These are phyloP conservation scores for Scortechinia acanthostroma DNA, from an alignment of 2,329 filamentous ascomycete species.

Conservation along the genomic window DNA sequence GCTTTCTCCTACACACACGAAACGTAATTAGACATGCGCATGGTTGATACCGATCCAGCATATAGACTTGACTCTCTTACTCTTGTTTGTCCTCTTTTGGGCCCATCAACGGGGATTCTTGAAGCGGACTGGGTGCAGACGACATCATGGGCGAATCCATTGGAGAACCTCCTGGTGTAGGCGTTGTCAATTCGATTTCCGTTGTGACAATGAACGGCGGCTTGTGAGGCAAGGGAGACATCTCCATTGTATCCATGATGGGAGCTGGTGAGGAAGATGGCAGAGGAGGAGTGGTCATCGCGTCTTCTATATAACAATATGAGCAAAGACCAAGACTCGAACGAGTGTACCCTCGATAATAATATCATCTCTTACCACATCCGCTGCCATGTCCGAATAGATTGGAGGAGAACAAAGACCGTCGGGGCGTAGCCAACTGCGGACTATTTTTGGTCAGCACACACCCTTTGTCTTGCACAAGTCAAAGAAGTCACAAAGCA, in stretches of 20 bases:
- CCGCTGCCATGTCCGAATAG: slow-evolving; percentile 7
- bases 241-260: slow-evolving; percentile 76
- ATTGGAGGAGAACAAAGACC: slow-evolving; percentile 70
- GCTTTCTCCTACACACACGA: neutral
- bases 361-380: slow-evolving; percentile 41
- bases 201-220: slow-evolving; percentile 13
- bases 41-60: too few relatives aligned
- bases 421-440: slow-evolving; percentile 73
- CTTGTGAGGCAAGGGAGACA: slow-evolving; percentile 73
- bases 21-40: neutral
- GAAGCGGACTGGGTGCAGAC: slow-evolving; percentile 7
- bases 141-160: slow-evolving; percentile 24
- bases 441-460: slow-evolving; percentile 52
- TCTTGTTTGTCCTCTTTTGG: neutral
- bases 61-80: neutral
- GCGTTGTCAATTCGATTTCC: slow-evolving; percentile 64
- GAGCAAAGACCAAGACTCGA: neutral
- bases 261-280: slow-evolving; percentile 60
- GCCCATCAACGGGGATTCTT: neutral
- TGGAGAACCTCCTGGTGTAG: slow-evolving; percentile 51
- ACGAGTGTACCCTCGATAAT: neutral
- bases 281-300: slow-evolving; percentile 76
- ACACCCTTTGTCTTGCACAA: neutral
- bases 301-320: slow-evolving; percentile 45
- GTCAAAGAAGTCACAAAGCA: slow-evolving; percentile 3